These are phyloP conservation scores for Pseudogymnoascus sp. DNA, from an alignment of 2,329 filamentous ascomycete species.

Conservation along the genomic window DNA sequence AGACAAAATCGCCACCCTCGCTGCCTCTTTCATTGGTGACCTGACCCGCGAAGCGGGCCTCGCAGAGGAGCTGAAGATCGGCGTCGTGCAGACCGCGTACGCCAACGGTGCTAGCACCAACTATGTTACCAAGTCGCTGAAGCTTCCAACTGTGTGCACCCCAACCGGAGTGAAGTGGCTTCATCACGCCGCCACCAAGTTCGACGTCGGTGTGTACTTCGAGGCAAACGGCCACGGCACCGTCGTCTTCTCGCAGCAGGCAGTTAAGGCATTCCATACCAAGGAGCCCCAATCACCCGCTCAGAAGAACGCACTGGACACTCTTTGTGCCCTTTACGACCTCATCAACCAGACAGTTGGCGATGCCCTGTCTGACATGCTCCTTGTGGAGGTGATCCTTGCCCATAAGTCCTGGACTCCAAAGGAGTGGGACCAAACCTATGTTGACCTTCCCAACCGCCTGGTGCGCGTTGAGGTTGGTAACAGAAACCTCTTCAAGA, in stretches of 20 bases:
- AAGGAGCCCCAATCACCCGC: slow-evolving; percentile 83
- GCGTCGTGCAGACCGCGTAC: slow-evolving; percentile 94
- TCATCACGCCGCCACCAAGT: slow-evolving; percentile 91
- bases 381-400: slow-evolving; percentile 91
- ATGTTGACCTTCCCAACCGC: slow-evolving; percentile 88
- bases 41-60: slow-evolving; percentile 75
- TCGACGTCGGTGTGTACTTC: slow-evolving; percentile 96
- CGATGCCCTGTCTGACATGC: slow-evolving; percentile 90
- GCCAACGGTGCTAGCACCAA: slow-evolving; percentile 92
- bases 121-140: slow-evolving; percentile 81
- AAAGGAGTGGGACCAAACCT: slow-evolving; percentile 86
- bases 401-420: slow-evolving; percentile 90
- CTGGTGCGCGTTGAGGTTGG: slow-evolving; percentile 88
- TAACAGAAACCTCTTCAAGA: slow-evolving; percentile 82
- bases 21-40: slow-evolving; percentile 87
- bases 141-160: slow-evolving; percentile 86
- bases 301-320: slow-evolving; percentile 82
- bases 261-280: slow-evolving; percentile 68
- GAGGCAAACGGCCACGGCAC: slow-evolving; percentile 98
- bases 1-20: slow-evolving; percentile 91
- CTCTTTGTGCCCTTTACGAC: slow-evolving; percentile 73
- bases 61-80: slow-evolving; percentile 74
- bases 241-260: slow-evolving; percentile 83
- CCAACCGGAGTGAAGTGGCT: slow-evolving; percentile 95
- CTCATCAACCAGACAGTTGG: slow-evolving; percentile 98